These are phyloP conservation scores for Talaromyces thailandensis DNA, from an alignment of 495 filamentous ascomycete genomes.

Conservation along the genomic window DNA sequence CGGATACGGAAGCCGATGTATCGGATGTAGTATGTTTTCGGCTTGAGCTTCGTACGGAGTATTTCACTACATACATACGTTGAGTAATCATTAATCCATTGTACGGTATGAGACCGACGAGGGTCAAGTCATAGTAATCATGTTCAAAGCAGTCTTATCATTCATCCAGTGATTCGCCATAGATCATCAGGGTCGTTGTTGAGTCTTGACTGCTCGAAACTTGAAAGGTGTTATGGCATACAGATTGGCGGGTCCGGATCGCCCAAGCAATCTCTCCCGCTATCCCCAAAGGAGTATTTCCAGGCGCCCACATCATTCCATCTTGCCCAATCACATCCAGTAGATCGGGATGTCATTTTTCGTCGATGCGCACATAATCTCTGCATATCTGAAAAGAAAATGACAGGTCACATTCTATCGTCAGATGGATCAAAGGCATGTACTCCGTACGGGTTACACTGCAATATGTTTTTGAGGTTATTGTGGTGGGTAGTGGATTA, in stretches of 20 bases:
- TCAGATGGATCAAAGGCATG: no score
- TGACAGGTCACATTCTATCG: not conserved
- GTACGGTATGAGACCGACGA: no score
- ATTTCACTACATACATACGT: not conserved
- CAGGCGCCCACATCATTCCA: not conserved
- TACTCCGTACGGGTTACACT: no score
- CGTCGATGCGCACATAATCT: not conserved
- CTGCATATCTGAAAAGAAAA: not conserved
- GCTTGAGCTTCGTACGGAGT: not conserved
- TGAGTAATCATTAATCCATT: not conserved
- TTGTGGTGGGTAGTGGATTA: not conserved
- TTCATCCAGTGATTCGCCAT: no score
- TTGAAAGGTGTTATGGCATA: no score
- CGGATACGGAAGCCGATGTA: not conserved
- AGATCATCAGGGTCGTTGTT: no score
- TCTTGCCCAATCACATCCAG: not conserved
- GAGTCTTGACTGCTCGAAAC: no score
- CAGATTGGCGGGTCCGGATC: not conserved
- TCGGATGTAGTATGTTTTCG: not conserved
- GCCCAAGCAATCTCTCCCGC: not conserved
- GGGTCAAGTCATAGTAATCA: not conserved
- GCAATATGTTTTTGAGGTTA: not conserved
- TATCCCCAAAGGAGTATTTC: not conserved
- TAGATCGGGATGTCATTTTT: not conserved
- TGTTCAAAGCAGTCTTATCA: not conserved